Conservation (phyloP, 306 rosid species). For the Neltuma alba region DNA sequence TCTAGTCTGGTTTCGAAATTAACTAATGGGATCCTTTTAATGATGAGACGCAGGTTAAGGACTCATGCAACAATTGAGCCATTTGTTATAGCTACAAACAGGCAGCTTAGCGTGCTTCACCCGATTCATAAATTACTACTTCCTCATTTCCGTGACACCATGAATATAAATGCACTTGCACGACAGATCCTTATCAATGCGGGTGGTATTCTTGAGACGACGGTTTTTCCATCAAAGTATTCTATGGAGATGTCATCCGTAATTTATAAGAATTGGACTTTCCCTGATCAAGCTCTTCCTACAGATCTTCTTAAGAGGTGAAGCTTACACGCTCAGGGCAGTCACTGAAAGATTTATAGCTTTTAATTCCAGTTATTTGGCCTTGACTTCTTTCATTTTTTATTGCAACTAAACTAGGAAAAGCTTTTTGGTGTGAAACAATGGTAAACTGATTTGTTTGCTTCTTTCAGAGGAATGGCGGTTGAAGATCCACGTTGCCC, state of each 20-base stretch:
- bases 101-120: conserved; percentile 81
- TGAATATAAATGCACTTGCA: conserved; percentile 79
- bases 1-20: neutral
- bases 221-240: conserved; percentile 62
- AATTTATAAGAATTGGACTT: conserved; percentile 70
- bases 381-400: too few relatives aligned
- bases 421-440: neutral
- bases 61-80: conserved; percentile 47
- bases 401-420: neutral
- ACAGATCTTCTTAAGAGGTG: conserved; percentile 81
- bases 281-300: conserved; percentile 80
- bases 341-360: conserved; percentile 2
- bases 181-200: conserved; percentile 72
- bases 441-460: conserved; percentile 12
- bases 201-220: conserved; percentile 66
- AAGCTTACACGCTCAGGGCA: conserved; percentile 16
- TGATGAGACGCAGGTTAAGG: conserved; percentile 61
- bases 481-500: conserved; percentile 43
- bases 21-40: conserved; percentile 6
- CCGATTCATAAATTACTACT: conserved; percentile 77
- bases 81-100: conserved; percentile 31
- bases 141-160: conserved; percentile 84
- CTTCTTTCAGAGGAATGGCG: conserved; percentile 62
- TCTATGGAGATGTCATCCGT: conserved; percentile 75
- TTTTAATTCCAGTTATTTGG: neutral